A percentile compares a stretch with the other conserved stretches of the same genome.
phyloP scores from a whole-genome alignment of 2,329 filamentous ascomycete genomes.

The Chaetomium globosum region DNA sequence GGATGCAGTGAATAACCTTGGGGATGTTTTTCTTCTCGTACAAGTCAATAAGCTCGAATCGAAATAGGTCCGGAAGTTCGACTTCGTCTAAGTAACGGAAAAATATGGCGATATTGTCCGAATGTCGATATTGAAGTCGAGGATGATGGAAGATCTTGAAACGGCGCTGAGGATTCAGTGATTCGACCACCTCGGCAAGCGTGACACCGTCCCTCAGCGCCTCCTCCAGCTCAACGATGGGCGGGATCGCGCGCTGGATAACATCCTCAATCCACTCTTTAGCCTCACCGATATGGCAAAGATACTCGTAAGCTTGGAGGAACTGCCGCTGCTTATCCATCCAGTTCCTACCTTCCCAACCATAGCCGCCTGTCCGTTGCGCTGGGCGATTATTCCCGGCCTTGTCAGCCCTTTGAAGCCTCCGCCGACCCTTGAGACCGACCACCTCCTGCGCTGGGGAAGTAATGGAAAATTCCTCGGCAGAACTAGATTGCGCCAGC shows the following conservation, averaged over 20 bases:
- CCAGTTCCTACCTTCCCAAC: constrained; percentile 87
- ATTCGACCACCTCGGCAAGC: constrained; percentile 88
- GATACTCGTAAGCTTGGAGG: constrained; percentile 94
- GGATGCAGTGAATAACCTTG: constrained; percentile 98
- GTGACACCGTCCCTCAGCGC: constrained; percentile 90
- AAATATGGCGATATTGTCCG: constrained; percentile 96
- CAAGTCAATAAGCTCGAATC: constrained; percentile 94
- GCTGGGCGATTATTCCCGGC: constrained; percentile 51
- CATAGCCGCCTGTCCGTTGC: constrained; percentile 56
- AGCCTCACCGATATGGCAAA: constrained; percentile 97
- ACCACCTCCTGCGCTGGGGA: constrained; percentile 81
- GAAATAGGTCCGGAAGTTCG: constrained; percentile 90
- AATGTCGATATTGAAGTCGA: constrained; percentile 90
- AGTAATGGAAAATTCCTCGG: constrained; percentile 79
- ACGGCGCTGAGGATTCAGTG: constrained; percentile 75
- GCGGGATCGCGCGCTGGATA: constrained; percentile 79
- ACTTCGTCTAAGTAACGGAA: constrained; percentile 92
- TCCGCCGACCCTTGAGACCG: constrained; percentile 80
- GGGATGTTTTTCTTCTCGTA: constrained; percentile 99
- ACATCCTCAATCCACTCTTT: constrained; percentile 98
- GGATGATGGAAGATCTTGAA: constrained; percentile 83
- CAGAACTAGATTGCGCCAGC: constrained; percentile 72
- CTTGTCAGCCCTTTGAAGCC: constrained; percentile 72
- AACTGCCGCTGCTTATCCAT: constrained; percentile 99
- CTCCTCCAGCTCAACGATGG: constrained; percentile 92